These are phyloP conservation scores for Mesembryanthemum crystallinum DNA, from an alignment of 148 eudicot genomes.

Conservation along the genomic window DNA sequence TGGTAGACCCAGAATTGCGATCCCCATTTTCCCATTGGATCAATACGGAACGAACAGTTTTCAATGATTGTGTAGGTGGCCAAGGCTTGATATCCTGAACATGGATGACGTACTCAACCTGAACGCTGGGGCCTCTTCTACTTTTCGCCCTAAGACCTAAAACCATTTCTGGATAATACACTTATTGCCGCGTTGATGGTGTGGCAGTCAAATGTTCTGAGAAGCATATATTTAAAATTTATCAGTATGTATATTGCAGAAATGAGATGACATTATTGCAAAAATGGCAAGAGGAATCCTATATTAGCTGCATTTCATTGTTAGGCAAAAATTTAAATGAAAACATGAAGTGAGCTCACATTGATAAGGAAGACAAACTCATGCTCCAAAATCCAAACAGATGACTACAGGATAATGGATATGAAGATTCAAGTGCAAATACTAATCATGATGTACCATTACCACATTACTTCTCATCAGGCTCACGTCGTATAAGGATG, in stretches of 20 bases:
- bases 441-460: background rate
- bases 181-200: background rate
- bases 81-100: constrained; percentile 91
- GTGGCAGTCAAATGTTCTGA: background rate
- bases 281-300: background rate
- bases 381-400: background rate
- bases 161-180: constrained; percentile 42
- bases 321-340: background rate
- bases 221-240: background rate
- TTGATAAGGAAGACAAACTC: background rate
- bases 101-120: constrained; percentile 58
- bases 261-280: background rate
- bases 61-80: constrained; percentile 90
- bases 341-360: background rate
- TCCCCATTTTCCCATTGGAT: constrained; percentile 88
- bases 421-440: background rate
- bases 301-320: background rate
- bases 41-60: constrained; percentile 60
- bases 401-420: background rate
- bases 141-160: constrained; percentile 59
- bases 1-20: constrained; percentile 61
- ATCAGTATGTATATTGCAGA: background rate
- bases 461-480: too few species aligned
- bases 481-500: too few species aligned
- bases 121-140: constrained; percentile 62